phyloP scores from a whole-genome alignment of 2,329 filamentous ascomycete genomes.

The Fusarium clavum region DNA sequence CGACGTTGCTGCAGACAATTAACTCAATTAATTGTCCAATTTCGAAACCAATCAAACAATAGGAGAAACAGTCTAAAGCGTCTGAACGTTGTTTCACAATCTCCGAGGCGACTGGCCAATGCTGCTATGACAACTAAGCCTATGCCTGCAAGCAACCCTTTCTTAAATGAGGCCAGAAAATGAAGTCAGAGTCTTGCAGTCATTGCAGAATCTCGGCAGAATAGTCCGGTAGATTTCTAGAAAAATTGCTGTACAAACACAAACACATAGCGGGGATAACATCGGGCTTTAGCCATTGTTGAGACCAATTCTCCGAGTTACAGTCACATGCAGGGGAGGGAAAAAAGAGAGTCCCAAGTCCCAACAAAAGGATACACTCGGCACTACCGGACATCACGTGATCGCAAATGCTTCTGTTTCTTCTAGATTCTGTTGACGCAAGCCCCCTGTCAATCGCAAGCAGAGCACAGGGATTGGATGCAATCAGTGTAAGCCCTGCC shows the following conservation, averaged over 20 bases:
- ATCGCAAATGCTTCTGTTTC: background rate
- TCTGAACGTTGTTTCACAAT: slow-evolving; percentile 33
- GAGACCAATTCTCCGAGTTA: slow-evolving; percentile 16
- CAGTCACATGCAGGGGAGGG: slow-evolving; percentile 30
- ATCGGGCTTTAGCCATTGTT: slow-evolving; percentile 35
- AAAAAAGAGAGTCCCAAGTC: background rate
- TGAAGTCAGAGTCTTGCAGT: slow-evolving; percentile 4
- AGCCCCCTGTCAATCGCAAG: slow-evolving; percentile 21
- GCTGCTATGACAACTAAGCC: slow-evolving; percentile 34
- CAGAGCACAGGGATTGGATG: slow-evolving; percentile 36
- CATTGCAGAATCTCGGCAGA: slow-evolving; percentile 10
- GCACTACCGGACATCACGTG: slow-evolving; percentile 36
- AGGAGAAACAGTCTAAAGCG: slow-evolving; percentile 2
- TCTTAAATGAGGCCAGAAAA: slow-evolving; percentile 18
- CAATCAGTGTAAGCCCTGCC: slow-evolving; percentile 12
- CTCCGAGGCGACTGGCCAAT: slow-evolving; percentile 17
- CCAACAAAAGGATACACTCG: slow-evolving; percentile 38
- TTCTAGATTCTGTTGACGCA: slow-evolving; percentile 36
- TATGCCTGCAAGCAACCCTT: slow-evolving; percentile 6
- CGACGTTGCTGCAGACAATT: background rate
- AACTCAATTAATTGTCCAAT: slow-evolving; percentile 1
- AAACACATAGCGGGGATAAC: slow-evolving; percentile 32
- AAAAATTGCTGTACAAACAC: background rate
- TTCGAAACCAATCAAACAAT: slow-evolving; percentile 18
- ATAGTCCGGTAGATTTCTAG: slow-evolving; percentile 6